Base-by-base conservation (phyloP, 192 early-diverging fungal genomes). In the Coemansia sp. region DNA sequence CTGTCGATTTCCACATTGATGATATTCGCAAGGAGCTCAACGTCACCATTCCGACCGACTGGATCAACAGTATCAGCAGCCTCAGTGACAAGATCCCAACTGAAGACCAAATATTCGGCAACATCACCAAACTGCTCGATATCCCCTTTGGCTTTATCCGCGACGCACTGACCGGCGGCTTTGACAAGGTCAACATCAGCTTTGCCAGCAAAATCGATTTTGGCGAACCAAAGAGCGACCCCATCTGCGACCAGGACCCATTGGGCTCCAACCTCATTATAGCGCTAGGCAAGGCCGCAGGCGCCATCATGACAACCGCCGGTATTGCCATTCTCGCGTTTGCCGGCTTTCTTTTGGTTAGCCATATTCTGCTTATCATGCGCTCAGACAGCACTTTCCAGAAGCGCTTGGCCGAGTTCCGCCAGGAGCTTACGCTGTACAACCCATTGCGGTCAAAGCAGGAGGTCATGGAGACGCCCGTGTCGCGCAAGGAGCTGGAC, bases 91-190 rank as follows among this genome's bases (percentile, higher is more conserved):
- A 72, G 68, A 81, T 81, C 20, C 78, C 78, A 12, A 72, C 78
- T 16, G 72, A 75, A 43, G 70, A 75, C 25, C 53, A 81, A 63
- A 72, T 81, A 1, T 81, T 81, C 13, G 78, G 78, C 60, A 72
- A 81, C 64, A 58, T 81, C 54, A 71, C 70, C 0, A 12, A 46
- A 46, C 42, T 81, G n/a, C 68, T 81, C 40, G 70, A 81, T 56
- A 61, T 75, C 17, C 78, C 78, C 11, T 81, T 81, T 56, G 45
- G 46, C 51, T 65, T 72, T 22, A 69, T 81, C 50, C 66, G 70
- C 51, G 61, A 49, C 2, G 64, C 60, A 8, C 45, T 75, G 39
- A 69, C 42, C 11, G 22, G 43, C 42, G 62, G 66, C 1, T 72
- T 81, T 10, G 45, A 45, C 59, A 54, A 50, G 16, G 59, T 68